Percentiles rank a stretch among this genome's conserved stretches.
Evolutionary conservation across 2,329 filamentous ascomycete genomes (phyloP).

Genomic region (Xylaria sp.): DNA sequence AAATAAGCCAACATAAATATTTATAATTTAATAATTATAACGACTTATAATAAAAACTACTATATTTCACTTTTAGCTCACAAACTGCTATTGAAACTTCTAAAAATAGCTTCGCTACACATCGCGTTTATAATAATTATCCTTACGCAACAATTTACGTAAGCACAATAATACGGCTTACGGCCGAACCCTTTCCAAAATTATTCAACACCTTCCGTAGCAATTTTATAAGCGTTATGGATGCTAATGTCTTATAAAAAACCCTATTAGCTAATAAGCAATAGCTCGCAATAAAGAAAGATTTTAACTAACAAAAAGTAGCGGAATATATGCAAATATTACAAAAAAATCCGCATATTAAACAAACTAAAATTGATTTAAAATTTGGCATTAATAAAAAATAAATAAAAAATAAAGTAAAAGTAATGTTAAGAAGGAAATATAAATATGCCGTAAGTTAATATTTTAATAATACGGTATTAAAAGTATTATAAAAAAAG

Average conservation of each 20-base stretch:
- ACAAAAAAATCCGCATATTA: slow-evolving; percentile 85
- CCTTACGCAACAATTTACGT: slow-evolving; percentile 57
- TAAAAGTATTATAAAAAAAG: slow-evolving; percentile 91
- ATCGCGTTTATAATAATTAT: slow-evolving; percentile 71
- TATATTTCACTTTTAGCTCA: slow-evolving; percentile 59
- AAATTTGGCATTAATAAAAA: slow-evolving; percentile 97
- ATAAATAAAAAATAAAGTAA: slow-evolving; percentile 54
- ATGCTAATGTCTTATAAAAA: slow-evolving; percentile 57
- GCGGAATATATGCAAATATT: slow-evolving; percentile 89
- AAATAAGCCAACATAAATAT: slow-evolving; percentile 60
- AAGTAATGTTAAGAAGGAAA: no score
- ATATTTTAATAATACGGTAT: slow-evolving; percentile 77
- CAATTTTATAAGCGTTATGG: slow-evolving; percentile 60
- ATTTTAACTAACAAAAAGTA: slow-evolving; percentile 91
- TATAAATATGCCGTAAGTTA: slow-evolving; percentile 31
- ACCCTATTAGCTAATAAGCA: slow-evolving; percentile 52
- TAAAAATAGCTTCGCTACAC: slow-evolving; percentile 61
- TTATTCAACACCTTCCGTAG: slow-evolving; percentile 62
- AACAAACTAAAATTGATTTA: slow-evolving; percentile 95
- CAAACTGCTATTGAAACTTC: slow-evolving; percentile 52
- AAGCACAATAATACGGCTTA: slow-evolving; percentile 73
- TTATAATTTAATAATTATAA: slow-evolving; percentile 71
- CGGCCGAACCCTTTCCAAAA: slow-evolving; percentile 68
- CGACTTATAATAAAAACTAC: slow-evolving; percentile 67
- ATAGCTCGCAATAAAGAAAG: slow-evolving; percentile 71